These are phyloP conservation scores for Royoungia palumana DNA, from an alignment of 768 basidiomycete species.

Conservation along the genomic window DNA sequence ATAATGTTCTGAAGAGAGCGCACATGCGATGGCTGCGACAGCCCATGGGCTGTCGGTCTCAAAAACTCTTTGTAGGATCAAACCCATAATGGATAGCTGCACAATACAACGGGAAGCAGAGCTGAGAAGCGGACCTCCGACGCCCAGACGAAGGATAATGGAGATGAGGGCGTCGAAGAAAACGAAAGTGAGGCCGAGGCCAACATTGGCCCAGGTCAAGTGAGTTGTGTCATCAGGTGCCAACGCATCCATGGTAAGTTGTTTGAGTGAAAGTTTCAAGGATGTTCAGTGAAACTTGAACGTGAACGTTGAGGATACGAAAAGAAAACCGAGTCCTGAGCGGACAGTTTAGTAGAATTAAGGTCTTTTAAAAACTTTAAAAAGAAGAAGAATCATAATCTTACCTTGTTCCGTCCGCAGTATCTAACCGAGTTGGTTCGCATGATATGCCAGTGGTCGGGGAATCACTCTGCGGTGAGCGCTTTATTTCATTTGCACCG, in stretches of 20 bases:
- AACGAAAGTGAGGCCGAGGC: conserved; percentile 72
- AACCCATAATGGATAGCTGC: conserved; percentile 73
- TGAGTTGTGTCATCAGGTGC: conserved; percentile 20
- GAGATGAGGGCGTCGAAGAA: conserved; percentile 69
- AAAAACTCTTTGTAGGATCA: conserved; percentile 70
- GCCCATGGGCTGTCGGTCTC: conserved; percentile 71
- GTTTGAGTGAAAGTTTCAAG: no score
- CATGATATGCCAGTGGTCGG: conserved; percentile 40
- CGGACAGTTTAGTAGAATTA: no score
- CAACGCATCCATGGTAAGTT: conserved; percentile 28
- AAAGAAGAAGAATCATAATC: no score
- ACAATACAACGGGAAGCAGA: conserved; percentile 72
- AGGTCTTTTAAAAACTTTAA: no score
- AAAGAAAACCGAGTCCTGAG: no score
- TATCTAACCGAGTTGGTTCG: conserved; percentile 40
- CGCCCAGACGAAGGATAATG: conserved; percentile 59
- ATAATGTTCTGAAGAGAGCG: conserved; percentile 32
- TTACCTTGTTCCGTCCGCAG: conserved; percentile 50
- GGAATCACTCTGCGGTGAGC: conserved; percentile 47
- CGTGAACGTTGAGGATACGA: no score
- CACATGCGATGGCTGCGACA: conserved; percentile 70
- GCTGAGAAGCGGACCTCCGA: conserved; percentile 64
- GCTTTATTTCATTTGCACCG: conserved; percentile 37
- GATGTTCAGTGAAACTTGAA: no score
- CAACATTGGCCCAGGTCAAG: conserved; percentile 73